Conservation (phyloP, 2,329 filamentous ascomycete species). For the Pseudogymnoascus sp. region DNA sequence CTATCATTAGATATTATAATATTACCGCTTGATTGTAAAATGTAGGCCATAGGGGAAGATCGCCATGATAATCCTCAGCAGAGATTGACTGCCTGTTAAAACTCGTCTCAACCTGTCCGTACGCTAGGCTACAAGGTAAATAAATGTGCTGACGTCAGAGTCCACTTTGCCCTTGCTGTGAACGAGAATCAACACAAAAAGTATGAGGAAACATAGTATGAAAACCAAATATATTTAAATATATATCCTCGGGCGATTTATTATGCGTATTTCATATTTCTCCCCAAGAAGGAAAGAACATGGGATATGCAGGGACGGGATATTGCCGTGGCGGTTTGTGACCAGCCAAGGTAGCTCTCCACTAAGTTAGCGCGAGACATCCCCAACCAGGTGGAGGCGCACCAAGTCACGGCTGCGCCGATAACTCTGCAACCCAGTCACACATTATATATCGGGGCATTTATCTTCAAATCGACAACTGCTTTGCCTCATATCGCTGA, state of each 20-base stretch:
- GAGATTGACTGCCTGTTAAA: background rate
- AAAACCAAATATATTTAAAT: background rate
- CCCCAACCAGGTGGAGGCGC: background rate
- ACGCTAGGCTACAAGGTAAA: background rate
- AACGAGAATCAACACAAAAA: background rate
- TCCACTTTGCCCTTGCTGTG: background rate
- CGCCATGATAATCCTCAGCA: background rate
- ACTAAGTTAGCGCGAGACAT: background rate
- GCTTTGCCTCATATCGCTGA: background rate
- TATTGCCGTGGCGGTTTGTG: background rate
- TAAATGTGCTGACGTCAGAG: background rate
- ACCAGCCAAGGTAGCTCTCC: background rate
- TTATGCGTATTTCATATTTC: background rate
- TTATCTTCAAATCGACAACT: background rate
- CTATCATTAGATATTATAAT: background rate
- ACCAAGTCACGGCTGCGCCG: background rate
- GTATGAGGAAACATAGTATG: background rate
- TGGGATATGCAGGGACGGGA: background rate
- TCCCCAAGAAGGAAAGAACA: background rate
- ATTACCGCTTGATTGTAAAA: background rate
- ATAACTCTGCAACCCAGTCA: background rate
- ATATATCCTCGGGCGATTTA: background rate
- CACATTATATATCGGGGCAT: background rate
- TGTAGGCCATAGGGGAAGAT: background rate
- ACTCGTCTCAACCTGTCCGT: background rate